A percentile compares a stretch with the other conserved stretches of the same genome.
Evolutionary conservation across 1,139 yeast species (phyloP).

Genomic region (Taphrina pruni): DNA sequence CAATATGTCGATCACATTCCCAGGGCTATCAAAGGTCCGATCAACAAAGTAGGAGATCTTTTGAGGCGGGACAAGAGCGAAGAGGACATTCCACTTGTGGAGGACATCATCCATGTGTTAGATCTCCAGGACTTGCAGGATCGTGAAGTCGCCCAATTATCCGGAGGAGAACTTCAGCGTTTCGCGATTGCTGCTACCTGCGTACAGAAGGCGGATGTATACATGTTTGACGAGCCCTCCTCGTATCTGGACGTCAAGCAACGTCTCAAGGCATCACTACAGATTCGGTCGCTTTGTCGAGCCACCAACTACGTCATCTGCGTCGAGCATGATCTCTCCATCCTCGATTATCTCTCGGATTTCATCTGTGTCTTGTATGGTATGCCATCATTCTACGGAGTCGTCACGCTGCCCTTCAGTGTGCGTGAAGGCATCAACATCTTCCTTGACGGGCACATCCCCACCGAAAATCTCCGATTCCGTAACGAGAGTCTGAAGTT

Average conservation of each 20-base stretch:
- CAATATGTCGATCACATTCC: conserved; percentile 98
- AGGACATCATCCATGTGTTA: conserved; percentile 67
- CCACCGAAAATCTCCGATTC: conserved; percentile 94
- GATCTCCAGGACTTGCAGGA: conserved; percentile 75
- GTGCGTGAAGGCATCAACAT: conserved; percentile 99
- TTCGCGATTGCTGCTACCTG: conserved; percentile 97
- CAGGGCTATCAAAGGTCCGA: conserved; percentile 89
- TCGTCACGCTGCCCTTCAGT: conserved; percentile 90
- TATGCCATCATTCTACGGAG: conserved; percentile 98
- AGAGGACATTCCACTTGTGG: conserved; percentile 60
- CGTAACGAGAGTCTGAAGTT: conserved; percentile 94
- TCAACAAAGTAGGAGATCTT: conserved; percentile 83
- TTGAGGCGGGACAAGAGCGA: conserved; percentile 51
- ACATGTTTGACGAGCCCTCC: conserved; percentile 99
- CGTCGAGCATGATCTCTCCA: conserved; percentile 98
- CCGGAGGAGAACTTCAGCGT: conserved; percentile 99
- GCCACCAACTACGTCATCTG: conserved; percentile 82
- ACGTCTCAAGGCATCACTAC: conserved; percentile 95
- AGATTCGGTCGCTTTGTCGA: conserved; percentile 80
- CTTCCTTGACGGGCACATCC: conserved; percentile 96
- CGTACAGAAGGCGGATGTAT: conserved; percentile 87
- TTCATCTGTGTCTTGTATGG: conserved; percentile 95
- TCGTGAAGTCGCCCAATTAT: conserved; percentile 85
- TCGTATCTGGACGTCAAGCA: conserved; percentile 97
- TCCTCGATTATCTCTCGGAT: conserved; percentile 93